Base-by-base conservation (phyloP, 2,329 filamentous ascomycete species). In the Colletotrichum aenigma region DNA sequence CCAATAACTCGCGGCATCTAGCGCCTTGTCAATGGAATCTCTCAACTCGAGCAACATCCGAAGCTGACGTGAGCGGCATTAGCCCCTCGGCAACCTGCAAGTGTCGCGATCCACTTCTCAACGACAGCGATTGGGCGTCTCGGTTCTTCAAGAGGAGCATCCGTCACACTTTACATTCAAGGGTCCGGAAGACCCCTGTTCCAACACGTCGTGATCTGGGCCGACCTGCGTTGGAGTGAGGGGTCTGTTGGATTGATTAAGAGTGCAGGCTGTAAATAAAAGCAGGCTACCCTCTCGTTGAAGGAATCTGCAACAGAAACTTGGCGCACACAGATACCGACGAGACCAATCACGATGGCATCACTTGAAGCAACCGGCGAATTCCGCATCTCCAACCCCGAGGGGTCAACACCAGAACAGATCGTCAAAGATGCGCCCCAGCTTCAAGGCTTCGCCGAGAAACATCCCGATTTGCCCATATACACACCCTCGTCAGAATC, bases 291-390 rank as follows among this genome's bases (percentile, higher is more conserved):
- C 15, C 13, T 30, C 55, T 24, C n/a, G 6, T 4, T 52, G 43
- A 52, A 21, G 43, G 12, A 52, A 52, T 13, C n/a, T 21, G n/a
- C 43, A 21, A 52, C 10, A 21, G 1, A 3, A 52, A 21, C 43
- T 52, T 52, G n/a, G n/a, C 43, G n/a, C 24, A 58, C 13, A 58
- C 24, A 28, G 15, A n/a, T 21, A 52, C n/a, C n/a, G 43, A 6
- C 30, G n/a, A 34, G 13, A 9, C 4, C 30, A 3, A 13, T 6
- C 9, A 60, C 16, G 13, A 70, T 76, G 71, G 26, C 36, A 26
- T 28, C 60, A 30, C 66, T 76, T 8, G 71, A 76, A 62, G 74
- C 74, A 6, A 21, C 65, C 4, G 60, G 58, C 5, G 74, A 70
- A 10, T 76, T 74, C 43, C 74, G 74, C 8, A 15, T 36, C 13